Percentiles rank a stretch among this genome's conserved stretches.
Evolutionary conservation across 164 flowering plant genomes (phyloP).

Genomic region (Echeveria elegans): DNA sequence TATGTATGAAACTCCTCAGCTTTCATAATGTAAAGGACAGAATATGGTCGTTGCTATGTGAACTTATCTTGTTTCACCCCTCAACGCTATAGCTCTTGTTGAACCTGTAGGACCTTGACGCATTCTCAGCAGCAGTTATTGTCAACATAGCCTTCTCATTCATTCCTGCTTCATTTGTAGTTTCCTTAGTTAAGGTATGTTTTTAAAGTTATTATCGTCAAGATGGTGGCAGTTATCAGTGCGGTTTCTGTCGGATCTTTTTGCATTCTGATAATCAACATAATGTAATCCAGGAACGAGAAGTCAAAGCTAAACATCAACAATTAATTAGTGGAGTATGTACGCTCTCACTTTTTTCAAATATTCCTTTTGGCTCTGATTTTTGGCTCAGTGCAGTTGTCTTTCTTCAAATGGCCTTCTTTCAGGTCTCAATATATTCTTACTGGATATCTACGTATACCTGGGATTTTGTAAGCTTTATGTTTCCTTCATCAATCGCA

Average conservation of each 20-base stretch:
- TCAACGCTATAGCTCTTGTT: background rate
- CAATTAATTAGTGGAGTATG: conserved; percentile 96
- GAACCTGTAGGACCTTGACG: conserved; percentile 82
- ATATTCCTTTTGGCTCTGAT: background rate
- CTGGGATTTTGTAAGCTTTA: conserved; percentile 94
- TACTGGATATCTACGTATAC: conserved; percentile 86
- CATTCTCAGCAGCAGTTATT: conserved; percentile 83
- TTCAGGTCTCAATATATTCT: conserved; percentile 75
- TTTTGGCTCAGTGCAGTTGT: background rate
- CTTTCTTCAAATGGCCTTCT: background rate
- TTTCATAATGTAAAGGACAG: background rate
- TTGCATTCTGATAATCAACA: conserved; percentile 1
- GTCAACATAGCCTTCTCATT: conserved; percentile 87
- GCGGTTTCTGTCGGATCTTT: background rate
- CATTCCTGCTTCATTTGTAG: conserved; percentile 96
- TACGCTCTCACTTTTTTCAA: background rate
- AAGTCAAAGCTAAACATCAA: conserved; percentile 95
- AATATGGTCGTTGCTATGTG: background rate
- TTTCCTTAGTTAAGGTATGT: conserved; percentile 86
- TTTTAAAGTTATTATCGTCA: background rate
- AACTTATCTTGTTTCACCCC: conserved; percentile 1
- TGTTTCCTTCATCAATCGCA: conserved; percentile 75
- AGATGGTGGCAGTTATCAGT: background rate
- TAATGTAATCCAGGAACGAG: conserved; percentile 66
- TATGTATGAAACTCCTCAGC: background rate